Evolutionary conservation across 2,329 filamentous ascomycete species (phyloP).

Genomic region (Fusarium sp.): DNA sequence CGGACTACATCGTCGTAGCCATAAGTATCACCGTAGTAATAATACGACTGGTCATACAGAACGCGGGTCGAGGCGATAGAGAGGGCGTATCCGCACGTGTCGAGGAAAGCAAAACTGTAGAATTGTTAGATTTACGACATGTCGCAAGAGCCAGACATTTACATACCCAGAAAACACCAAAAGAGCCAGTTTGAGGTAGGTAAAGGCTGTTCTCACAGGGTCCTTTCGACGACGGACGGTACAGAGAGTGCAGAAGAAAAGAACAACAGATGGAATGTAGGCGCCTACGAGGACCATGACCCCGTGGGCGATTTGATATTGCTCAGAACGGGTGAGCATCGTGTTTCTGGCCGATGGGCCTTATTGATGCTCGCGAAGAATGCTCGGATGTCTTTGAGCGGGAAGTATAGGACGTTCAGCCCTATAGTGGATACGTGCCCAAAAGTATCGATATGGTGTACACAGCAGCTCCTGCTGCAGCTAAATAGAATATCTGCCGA

Average conservation of each 20-base stretch:
- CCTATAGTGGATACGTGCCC: neutral
- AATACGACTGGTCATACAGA: neutral
- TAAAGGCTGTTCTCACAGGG: slow-evolving; percentile 45
- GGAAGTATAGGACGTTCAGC: neutral
- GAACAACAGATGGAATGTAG: slow-evolving; percentile 34
- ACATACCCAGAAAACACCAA: slow-evolving; percentile 48
- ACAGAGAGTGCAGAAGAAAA: slow-evolving; percentile 46
- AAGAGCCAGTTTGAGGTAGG: slow-evolving; percentile 47
- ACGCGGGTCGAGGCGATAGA: slow-evolving; percentile 13
- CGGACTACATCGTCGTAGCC: neutral
- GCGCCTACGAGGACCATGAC: slow-evolving; percentile 33
- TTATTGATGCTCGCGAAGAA: neutral
- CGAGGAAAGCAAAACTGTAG: slow-evolving; percentile 44
- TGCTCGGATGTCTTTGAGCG: neutral
- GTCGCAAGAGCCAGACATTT: neutral
- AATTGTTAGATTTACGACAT: neutral
- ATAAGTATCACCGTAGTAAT: neutral
- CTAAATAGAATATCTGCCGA: neutral
- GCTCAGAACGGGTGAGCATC: slow-evolving; percentile 6
- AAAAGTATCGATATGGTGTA: neutral
- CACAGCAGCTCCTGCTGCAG: neutral
- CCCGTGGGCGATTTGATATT: slow-evolving; percentile 23
- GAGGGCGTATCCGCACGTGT: slow-evolving; percentile 28
- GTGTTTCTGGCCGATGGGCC: neutral
- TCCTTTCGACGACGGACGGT: slow-evolving; percentile 44